Percentiles rank a stretch among this genome's conserved stretches.
Conservation (phyloP, 106 monocot species). For the Xerophyta viscosa region DNA sequence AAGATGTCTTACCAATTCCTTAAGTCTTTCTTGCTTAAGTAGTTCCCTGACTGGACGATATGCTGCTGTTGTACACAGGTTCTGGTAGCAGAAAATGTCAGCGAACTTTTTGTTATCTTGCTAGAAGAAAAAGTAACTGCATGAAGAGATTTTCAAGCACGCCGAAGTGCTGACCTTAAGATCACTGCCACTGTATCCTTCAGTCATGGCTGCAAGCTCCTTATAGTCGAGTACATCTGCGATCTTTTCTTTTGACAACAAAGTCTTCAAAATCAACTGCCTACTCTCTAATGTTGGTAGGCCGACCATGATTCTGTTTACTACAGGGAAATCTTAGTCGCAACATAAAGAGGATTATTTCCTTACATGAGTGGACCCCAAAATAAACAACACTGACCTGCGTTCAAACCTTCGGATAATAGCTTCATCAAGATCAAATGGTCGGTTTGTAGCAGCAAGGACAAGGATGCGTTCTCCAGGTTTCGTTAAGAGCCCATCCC, state of each 20-base stretch:
- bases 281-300: conserved; percentile 12
- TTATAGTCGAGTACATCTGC: conserved; percentile 18
- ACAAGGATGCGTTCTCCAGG: conserved; percentile 12
- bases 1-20: conserved; percentile 26
- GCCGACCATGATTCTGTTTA: conserved; percentile 18
- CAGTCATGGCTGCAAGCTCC: conserved; percentile 18
- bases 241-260: conserved; percentile 14
- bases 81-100: too few relatives aligned
- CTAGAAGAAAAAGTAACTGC: too few relatives aligned
- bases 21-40: conserved; percentile 12
- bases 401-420: conserved; percentile 16
- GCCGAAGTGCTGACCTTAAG: conserved; percentile 18
- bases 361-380: too few relatives aligned
- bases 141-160: too few relatives aligned
- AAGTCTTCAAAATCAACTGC: conserved; percentile 8
- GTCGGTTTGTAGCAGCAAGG: conserved; percentile 17
- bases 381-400: conserved; percentile 3
- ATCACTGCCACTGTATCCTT: conserved; percentile 24
- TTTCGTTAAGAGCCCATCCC: conserved; percentile 18
- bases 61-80: conserved; percentile 8
- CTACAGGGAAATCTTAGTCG: too few relatives aligned
- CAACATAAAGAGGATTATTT: too few relatives aligned
- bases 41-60: conserved; percentile 17
- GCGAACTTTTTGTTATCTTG: too few relatives aligned
- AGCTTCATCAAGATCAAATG: conserved; percentile 20